Evolutionary conservation across 176 grass and related monocot species (phyloP), one percentile per base, ranked within the genome.

Genomic region (Leersia perrieri): DNA sequence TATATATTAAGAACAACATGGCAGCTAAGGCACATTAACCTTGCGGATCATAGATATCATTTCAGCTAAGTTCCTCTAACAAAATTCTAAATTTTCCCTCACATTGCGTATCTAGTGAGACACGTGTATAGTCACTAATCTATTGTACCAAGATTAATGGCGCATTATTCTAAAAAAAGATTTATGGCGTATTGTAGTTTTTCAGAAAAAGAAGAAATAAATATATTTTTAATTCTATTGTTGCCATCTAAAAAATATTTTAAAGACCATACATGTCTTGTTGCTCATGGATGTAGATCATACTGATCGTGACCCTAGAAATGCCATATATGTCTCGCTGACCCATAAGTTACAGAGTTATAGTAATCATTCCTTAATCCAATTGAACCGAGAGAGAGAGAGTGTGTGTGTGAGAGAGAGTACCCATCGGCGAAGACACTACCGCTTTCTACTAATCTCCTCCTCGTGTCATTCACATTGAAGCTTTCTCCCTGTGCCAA

Each of bases 401-500:
- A 58, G 62, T n/a, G n/a, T n/a, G n/a, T n/a, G n/a, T n/a, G n/a
- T 63, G 62, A 85, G n/a, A 36, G 55, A 42, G 41, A 42, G 55
- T 74, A 94, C 95, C 90, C 94, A 34, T 90, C 90, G 15, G 44
- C 18, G 47, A 98, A 98, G 68, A 98, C 80, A 49, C 80, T 67
- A 1, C 31, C 75, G 85, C 95, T 91, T n/a, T 93, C 86, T 27
- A 95, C 72, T 68, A 95, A 89, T 44, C 71, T 70, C 84, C 31
- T 84, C 67, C 42, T 77, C 88, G 86, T 82, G 76, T 89, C 92
- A 16, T 88, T 89, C 20, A 22, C 66, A 47, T 78, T 55, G 81
- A 98, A 98, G 60, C 95, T 68, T 80, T 91, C 86, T 11, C 95
- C 95, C 95, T 95, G 73, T 38, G 35, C 60, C 60, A 63, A 88